Percentiles rank a stretch among this genome's conserved stretches.
Conservation (phyloP, 2,329 filamentous ascomycete genomes). For the Xylariaceae sp. region DNA sequence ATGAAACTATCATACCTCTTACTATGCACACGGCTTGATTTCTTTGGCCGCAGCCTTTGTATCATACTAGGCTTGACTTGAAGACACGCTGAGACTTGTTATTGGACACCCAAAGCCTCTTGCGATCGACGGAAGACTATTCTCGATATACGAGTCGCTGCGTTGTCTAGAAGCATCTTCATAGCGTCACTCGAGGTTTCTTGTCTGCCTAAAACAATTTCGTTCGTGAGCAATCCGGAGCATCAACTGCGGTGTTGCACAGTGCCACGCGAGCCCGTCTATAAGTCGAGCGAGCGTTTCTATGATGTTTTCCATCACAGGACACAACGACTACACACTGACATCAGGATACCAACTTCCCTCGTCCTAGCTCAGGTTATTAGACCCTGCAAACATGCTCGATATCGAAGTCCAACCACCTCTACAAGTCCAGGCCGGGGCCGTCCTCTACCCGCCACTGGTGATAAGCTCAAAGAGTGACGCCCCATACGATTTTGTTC, state of each 20-base stretch:
- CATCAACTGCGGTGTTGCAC: not conserved
- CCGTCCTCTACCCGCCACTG: slow-evolving; percentile 36
- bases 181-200: slow-evolving; percentile 12
- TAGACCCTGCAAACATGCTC: slow-evolving; percentile 27
- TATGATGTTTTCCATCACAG: not conserved
- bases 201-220: not conserved
- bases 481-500: slow-evolving; percentile 33
- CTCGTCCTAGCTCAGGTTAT: not conserved
- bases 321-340: not conserved
- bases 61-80: slow-evolving; percentile 1
- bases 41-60: not conserved
- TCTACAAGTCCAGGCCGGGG: slow-evolving; percentile 31
- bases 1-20: slow-evolving; percentile 1
- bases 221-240: too few species aligned
- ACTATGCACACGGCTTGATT: not conserved
- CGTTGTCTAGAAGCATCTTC: slow-evolving; percentile 17
- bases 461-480: slow-evolving; percentile 30
- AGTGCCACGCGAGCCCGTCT: not conserved
- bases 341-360: not conserved
- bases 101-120: slow-evolving; percentile 10
- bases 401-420: slow-evolving; percentile 36
- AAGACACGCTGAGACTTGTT: slow-evolving; percentile 11
- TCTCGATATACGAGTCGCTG: slow-evolving; percentile 4
- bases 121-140: slow-evolving; percentile 1
- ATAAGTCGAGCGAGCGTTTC: slow-evolving; percentile 20